A percentile compares a stretch with the other conserved stretches of the same genome.
These are phyloP conservation scores for Xanthoconium purpureum DNA, from an alignment of 768 basidiomycete genomes.

Conservation along the genomic window DNA sequence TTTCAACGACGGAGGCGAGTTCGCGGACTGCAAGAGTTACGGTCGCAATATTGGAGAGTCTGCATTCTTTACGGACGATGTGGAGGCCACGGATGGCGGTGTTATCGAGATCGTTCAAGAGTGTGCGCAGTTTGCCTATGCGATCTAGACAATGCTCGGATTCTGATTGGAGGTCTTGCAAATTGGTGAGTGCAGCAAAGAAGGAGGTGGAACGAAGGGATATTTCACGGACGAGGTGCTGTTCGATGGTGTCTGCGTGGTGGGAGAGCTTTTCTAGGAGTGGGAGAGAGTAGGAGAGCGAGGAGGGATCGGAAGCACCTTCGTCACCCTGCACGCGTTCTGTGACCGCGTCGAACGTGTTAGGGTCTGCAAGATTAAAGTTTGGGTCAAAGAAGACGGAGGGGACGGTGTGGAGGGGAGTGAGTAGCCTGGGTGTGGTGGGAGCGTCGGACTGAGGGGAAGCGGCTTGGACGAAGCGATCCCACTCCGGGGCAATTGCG, in stretches of 20 bases:
- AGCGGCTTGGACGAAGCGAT: constrained; percentile 54
- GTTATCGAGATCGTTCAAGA: constrained; percentile 74
- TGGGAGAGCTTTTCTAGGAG: constrained; percentile 88
- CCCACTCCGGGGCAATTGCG: constrained; percentile 74
- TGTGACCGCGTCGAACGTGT: constrained; percentile 74
- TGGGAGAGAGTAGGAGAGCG: constrained; percentile 65
- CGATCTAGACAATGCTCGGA: constrained; percentile 78
- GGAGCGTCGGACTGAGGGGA: constrained; percentile 30
- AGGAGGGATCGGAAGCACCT: constrained; percentile 50
- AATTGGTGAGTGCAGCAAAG: constrained; percentile 92
- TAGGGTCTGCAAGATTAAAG: constrained; percentile 82
- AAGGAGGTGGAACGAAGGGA: constrained; percentile 88
- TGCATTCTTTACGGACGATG: constrained; percentile 62
- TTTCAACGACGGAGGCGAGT: constrained; percentile 72
- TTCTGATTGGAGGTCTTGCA: constrained; percentile 89
- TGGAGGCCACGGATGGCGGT: constrained; percentile 78
- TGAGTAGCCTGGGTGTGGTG: constrained; percentile 42
- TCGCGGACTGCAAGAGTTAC: constrained; percentile 63
- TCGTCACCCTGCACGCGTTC: constrained; percentile 45
- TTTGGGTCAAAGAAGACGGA: constrained; percentile 70
- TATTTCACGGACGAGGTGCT: constrained; percentile 92
- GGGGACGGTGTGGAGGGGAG: constrained; percentile 75
- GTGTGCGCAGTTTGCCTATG: constrained; percentile 65
- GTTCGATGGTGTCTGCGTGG: constrained; percentile 90
- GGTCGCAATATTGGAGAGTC: constrained; percentile 55